phyloP scores from a whole-genome alignment of 2,329 filamentous ascomycete species.

The Hypocreales sp. region DNA sequence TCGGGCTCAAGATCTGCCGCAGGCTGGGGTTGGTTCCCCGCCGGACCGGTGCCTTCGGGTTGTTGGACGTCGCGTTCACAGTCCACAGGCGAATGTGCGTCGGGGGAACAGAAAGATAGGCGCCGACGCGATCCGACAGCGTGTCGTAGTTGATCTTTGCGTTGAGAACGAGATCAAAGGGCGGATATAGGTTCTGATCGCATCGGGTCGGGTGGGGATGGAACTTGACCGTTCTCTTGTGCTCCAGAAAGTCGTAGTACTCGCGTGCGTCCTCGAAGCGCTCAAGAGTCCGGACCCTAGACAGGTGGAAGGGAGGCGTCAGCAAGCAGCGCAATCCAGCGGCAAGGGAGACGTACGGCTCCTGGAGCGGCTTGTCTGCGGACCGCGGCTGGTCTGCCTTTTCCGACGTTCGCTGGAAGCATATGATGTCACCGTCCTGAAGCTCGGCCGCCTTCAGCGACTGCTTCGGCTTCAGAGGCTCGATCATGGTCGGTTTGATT shows the following conservation, averaged over 20 bases:
- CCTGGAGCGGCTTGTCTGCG: conserved; percentile 14
- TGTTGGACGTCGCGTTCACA: conserved; percentile 60
- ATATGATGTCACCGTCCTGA: conserved; percentile 93
- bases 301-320: neutral
- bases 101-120: conserved; percentile 58
- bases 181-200: conserved; percentile 41
- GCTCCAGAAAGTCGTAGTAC: conserved; percentile 87
- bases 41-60: conserved; percentile 65
- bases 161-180: conserved; percentile 66
- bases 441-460: conserved; percentile 84
- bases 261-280: conserved; percentile 57
- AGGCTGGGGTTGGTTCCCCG: conserved; percentile 57
- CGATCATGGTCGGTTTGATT: conserved; percentile 97
- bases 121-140: conserved; percentile 68
- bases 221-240: conserved; percentile 69
- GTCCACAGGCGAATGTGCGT: conserved; percentile 89
- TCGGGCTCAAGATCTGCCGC: conserved; percentile 60
- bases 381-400: conserved; percentile 18
- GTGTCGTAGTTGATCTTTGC: conserved; percentile 84
- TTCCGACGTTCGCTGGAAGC: conserved; percentile 60
- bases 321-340: too few species aligned
- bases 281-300: conserved; percentile 21
- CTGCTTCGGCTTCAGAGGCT: conserved; percentile 80
- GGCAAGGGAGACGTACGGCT: conserved; percentile 12
- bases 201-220: conserved; percentile 46